phyloP scores from a whole-genome alignment of 768 basidiomycete genomes.

The Phlebiopsis flavidoalba region DNA sequence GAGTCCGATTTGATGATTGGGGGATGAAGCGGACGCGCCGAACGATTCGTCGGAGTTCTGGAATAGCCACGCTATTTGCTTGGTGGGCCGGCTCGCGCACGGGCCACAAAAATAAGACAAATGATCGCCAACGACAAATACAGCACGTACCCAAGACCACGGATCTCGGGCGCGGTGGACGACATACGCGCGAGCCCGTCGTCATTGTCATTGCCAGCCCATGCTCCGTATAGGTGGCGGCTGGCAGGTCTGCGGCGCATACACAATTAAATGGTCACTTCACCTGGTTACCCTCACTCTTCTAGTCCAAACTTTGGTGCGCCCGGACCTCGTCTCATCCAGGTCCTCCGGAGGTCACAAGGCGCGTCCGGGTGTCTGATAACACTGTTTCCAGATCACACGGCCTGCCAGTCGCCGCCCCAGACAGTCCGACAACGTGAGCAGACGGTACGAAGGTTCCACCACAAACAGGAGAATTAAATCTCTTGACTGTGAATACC shows the following conservation, averaged over 20 bases:
- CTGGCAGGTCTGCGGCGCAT: neutral
- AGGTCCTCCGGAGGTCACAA: too few species aligned
- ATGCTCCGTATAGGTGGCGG: neutral
- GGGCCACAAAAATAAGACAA: conserved; percentile 32
- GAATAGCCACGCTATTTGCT: conserved; percentile 3
- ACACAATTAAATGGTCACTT: neutral
- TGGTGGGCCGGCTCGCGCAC: conserved; percentile 34
- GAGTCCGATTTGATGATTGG: conserved; percentile 44
- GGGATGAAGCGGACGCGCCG: conserved; percentile 41
- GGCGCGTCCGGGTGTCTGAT: too few species aligned
- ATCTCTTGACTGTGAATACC: too few species aligned
- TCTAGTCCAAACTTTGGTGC: too few species aligned
- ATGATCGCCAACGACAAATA: conserved; percentile 14
- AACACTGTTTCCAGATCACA: too few species aligned
- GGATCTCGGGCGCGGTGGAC: conserved; percentile 2
- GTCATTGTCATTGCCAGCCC: conserved; percentile 5
- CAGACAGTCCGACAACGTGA: too few species aligned
- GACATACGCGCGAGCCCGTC: conserved; percentile 8
- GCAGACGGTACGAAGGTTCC: too few species aligned
- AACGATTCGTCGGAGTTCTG: conserved; percentile 23
- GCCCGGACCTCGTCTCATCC: too few species aligned
- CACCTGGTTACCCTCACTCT: neutral
- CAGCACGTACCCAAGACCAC: conserved; percentile 23
- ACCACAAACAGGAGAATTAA: too few species aligned
- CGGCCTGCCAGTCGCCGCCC: too few species aligned